Conservation (phyloP, 192 early-diverging fungal species). For the Backusella circina region DNA sequence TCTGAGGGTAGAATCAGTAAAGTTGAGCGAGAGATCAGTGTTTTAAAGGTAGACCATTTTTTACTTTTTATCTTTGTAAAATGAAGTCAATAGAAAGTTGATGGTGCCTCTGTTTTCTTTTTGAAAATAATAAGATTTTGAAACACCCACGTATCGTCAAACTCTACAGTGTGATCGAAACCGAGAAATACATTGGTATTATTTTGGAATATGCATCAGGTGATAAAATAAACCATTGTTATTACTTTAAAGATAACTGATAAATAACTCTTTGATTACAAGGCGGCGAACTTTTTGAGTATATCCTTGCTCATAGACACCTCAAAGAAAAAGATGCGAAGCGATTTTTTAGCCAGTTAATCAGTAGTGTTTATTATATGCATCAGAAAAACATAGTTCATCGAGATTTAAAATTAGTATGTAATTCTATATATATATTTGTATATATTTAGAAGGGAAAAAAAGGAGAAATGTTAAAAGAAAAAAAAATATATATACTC, state of each 20-base stretch:
- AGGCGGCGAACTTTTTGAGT: constrained; percentile 65
- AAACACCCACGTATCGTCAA: constrained; percentile 77
- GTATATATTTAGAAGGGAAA: background rate
- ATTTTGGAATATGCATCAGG: constrained; percentile 82
- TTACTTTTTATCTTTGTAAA: background rate
- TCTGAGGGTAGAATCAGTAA: constrained; percentile 74
- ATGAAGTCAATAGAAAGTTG: constrained; percentile 5
- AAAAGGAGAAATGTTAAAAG: background rate
- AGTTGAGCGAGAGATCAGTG: constrained; percentile 90
- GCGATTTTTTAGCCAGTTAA: constrained; percentile 74
- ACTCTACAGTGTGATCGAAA: constrained; percentile 80
- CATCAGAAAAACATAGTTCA: constrained; percentile 80
- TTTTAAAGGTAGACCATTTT: constrained; percentile 68
- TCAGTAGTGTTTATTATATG: constrained; percentile 70
- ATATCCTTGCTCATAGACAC: constrained; percentile 76
- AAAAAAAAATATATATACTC: background rate
- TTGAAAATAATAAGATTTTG: constrained; percentile 46
- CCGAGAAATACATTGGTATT: constrained; percentile 79
- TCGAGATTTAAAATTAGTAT: constrained; percentile 81
- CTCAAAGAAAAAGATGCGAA: constrained; percentile 74
- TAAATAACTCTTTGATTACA: background rate
- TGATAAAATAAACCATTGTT: constrained; percentile 7
- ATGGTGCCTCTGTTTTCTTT: background rate
- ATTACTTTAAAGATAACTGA: background rate
- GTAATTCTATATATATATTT: background rate